These are phyloP conservation scores for Phialocephala subalpina DNA, from an alignment of 2,329 filamentous ascomycete species.

Conservation along the genomic window DNA sequence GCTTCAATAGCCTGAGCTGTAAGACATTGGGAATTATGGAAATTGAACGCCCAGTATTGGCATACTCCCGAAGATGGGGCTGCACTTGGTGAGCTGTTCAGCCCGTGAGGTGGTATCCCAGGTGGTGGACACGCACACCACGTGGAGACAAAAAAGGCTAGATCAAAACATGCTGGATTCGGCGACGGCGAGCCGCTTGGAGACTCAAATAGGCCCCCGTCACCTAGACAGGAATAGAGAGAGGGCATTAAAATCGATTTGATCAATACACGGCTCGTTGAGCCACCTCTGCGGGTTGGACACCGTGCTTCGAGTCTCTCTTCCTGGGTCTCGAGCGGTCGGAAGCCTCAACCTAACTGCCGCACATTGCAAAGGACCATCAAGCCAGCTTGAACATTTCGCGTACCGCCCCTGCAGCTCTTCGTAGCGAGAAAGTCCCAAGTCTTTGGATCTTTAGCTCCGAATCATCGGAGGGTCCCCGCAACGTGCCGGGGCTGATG, in stretches of 20 bases:
- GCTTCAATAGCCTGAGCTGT: constrained; percentile 10
- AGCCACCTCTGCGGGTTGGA: constrained; percentile 3
- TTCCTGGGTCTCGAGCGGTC: neutral
- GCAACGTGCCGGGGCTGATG: no score
- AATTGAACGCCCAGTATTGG: constrained; percentile 3
- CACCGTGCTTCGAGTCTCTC: neutral
- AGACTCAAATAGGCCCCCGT: neutral
- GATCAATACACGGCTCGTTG: neutral
- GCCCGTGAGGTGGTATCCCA: neutral
- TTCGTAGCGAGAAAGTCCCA: no score
- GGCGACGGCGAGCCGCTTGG: constrained; percentile 9
- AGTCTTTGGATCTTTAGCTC: no score
- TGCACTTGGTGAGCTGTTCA: neutral
- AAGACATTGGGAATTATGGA: constrained; percentile 9
- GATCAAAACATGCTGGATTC: constrained; percentile 8
- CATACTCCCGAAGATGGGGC: neutral
- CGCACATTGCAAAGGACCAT: no score
- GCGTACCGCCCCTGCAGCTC: no score
- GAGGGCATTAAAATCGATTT: neutral
- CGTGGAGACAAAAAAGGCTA: constrained; percentile 7
- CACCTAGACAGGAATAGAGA: neutral
- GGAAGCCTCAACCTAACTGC: neutral
- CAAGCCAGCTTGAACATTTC: no score
- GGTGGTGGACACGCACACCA: neutral
- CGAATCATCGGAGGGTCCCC: no score